phyloP scores from a whole-genome alignment of 1,139 yeast genomes.

The Debaryomycetaceae sp. region DNA sequence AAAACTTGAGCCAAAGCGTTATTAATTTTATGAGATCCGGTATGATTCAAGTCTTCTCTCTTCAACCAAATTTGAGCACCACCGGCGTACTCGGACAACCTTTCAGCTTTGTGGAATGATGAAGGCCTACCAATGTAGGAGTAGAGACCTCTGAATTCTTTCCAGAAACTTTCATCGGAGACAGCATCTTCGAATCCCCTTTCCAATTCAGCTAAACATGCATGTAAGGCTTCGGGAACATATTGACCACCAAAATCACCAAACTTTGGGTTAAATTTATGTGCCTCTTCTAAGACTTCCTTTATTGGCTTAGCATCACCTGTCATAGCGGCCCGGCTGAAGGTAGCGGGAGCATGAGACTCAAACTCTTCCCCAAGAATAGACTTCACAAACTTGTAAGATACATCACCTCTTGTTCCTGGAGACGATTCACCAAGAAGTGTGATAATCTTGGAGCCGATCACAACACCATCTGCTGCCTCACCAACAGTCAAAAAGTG shows the following conservation, averaged over 20 bases:
- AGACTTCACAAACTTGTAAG: conserved; percentile 62
- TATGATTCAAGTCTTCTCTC: conserved; percentile 96
- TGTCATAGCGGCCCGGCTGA: conserved; percentile 21
- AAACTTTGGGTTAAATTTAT: conserved; percentile 67
- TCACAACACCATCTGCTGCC: conserved; percentile 89
- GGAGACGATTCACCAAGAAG: conserved; percentile 61
- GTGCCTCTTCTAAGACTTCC: conserved; percentile 50
- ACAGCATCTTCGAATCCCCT: conserved; percentile 81
- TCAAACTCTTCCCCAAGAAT: conserved; percentile 62
- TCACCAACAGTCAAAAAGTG: conserved; percentile 79
- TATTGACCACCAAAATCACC: conserved; percentile 99
- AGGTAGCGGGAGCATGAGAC: conserved; percentile 29
- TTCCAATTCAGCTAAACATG: conserved; percentile 88
- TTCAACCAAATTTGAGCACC: conserved; percentile 98
- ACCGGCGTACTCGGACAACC: conserved; percentile 85
- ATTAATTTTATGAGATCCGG: conserved; percentile 96
- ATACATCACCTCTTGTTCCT: conserved; percentile 58
- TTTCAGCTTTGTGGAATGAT: conserved; percentile 82
- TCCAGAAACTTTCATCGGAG: conserved; percentile 91
- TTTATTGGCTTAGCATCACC: conserved; percentile 19
- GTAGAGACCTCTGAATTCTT: conserved; percentile 78
- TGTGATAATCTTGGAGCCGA: conserved; percentile 82
- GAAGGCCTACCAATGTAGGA: conserved; percentile 95
- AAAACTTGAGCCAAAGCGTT: conserved; percentile 94
- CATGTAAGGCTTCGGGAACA: conserved; percentile 93